Evolutionary conservation across 2,329 filamentous ascomycete species (phyloP).

Genomic region (Rhynchosporium agropyri): DNA sequence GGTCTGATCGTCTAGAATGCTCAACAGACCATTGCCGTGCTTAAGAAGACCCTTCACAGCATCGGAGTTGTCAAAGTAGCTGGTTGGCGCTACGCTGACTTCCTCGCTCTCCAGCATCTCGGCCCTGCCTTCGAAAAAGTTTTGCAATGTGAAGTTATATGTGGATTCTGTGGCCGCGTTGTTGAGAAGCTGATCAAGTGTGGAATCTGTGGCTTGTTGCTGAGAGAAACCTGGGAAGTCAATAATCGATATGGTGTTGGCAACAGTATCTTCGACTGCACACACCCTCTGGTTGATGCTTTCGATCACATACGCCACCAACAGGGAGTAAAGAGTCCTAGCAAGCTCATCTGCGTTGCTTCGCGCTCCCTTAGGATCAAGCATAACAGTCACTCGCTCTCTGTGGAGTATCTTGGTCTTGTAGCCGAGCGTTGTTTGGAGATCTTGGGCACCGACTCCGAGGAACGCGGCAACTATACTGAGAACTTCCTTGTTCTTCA

Average conservation of each 20-base stretch:
- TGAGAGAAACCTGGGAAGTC: conserved; percentile 97
- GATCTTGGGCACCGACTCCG: conserved; percentile 76
- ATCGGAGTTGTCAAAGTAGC: conserved; percentile 97
- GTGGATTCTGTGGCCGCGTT: conserved; percentile 91
- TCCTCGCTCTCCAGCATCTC: conserved; percentile 95
- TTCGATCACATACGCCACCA: conserved; percentile 94
- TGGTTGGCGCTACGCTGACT: conserved; percentile 84
- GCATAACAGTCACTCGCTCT: conserved; percentile 97
- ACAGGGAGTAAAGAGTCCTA: conserved; percentile 86
- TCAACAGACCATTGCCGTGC: conserved; percentile 86
- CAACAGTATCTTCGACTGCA: conserved; percentile 82
- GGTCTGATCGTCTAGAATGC: conserved; percentile 95
- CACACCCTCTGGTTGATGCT: conserved; percentile 88
- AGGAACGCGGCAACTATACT: conserved; percentile 90
- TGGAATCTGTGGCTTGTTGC: conserved; percentile 79
- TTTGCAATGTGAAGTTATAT: conserved; percentile 91
- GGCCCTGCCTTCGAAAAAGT: conserved; percentile 93
- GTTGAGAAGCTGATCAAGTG: conserved; percentile 89
- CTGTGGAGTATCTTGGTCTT: conserved; percentile 96
- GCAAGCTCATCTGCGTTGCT: conserved; percentile 93
- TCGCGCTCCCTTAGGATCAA: conserved; percentile 87
- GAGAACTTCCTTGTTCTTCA: conserved; percentile 92
- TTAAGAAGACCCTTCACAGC: conserved; percentile 91
- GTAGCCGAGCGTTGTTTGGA: conserved; percentile 89
- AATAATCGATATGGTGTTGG: conserved; percentile 91